phyloP scores from a whole-genome alignment of 805 yeast genomes.

The Osmozyma mogii region DNA sequence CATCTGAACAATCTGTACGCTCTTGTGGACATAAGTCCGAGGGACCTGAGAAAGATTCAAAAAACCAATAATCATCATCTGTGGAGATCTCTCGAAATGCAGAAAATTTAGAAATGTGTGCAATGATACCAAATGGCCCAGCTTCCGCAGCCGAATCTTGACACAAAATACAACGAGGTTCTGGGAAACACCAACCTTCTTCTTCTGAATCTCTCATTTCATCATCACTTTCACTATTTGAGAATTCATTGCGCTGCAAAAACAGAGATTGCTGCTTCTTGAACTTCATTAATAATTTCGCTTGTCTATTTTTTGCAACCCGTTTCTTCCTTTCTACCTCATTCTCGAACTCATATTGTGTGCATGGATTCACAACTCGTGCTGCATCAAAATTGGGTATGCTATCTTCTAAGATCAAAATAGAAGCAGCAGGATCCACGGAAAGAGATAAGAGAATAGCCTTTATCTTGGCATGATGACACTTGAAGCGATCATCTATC shows the following conservation, averaged over 20 bases:
- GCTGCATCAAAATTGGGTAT: conserved; percentile 18
- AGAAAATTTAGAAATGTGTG: conserved; percentile 50
- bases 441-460: conserved; percentile 38
- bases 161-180: conserved; percentile 71
- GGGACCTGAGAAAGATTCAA: conserved; percentile 50
- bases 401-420: conserved; percentile 12
- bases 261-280: conserved; percentile 75
- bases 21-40: conserved; percentile 10
- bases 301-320: conserved; percentile 61
- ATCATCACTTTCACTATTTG: conserved; percentile 27
- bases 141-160: conserved; percentile 63
- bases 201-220: conserved; percentile 34
- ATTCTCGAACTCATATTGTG: conserved; percentile 13
- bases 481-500: conserved; percentile 29
- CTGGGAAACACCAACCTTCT: conserved; percentile 62
- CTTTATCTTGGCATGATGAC: conserved; percentile 48
- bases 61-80: conserved; percentile 55
- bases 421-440: conserved; percentile 16
- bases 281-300: conserved; percentile 67
- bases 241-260: conserved; percentile 42
- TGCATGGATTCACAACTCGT: conserved; percentile 13
- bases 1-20: conserved; percentile 5
- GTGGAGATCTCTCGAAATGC: conserved; percentile 60
- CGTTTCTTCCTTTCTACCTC: conserved; percentile 56
- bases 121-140: conserved; percentile 70